Percentiles rank a stretch among this genome's conserved stretches.
Conservation (phyloP, 2,329 filamentous ascomycete species). For the Pyrenochaeta sp. region DNA sequence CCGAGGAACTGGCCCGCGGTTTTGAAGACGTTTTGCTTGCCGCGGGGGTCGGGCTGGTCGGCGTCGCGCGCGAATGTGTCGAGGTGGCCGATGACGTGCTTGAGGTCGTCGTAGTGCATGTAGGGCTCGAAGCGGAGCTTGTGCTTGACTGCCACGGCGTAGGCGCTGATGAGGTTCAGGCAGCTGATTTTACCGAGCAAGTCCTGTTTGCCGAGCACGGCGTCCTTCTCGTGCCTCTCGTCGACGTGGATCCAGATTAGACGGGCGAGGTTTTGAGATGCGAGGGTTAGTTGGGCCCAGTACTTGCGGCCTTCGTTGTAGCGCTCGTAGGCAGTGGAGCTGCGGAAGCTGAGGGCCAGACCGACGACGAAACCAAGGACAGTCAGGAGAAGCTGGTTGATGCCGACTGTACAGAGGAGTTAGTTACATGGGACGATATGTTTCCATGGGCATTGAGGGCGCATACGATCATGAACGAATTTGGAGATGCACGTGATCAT, state of each 20-base stretch:
- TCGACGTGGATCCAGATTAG: slow-evolving; percentile 83
- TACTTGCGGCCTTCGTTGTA: slow-evolving; percentile 66
- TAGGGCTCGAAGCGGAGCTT: slow-evolving; percentile 85
- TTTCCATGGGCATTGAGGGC: neutral
- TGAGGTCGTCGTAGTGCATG: slow-evolving; percentile 75
- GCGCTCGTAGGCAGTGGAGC: slow-evolving; percentile 78
- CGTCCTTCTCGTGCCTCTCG: slow-evolving; percentile 61
- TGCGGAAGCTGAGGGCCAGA: slow-evolving; percentile 76
- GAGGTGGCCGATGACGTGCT: slow-evolving; percentile 72
- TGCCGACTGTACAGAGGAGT: slow-evolving; percentile 53
- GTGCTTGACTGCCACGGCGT: slow-evolving; percentile 80
- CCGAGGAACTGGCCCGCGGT: slow-evolving; percentile 74
- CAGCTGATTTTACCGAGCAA: slow-evolving; percentile 69
- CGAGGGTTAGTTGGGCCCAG: slow-evolving; percentile 66
- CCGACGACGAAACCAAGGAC: slow-evolving; percentile 82
- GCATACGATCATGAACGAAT: slow-evolving; percentile 48
- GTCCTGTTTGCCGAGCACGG: slow-evolving; percentile 66
- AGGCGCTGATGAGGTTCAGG: slow-evolving; percentile 80
- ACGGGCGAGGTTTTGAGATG: slow-evolving; percentile 67
- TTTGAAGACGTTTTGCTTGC: slow-evolving; percentile 57
- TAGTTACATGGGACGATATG: neutral
- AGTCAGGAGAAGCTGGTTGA: slow-evolving; percentile 73
- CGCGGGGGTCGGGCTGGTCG: slow-evolving; percentile 40
- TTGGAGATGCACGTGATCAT: slow-evolving; percentile 62
- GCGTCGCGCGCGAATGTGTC: slow-evolving; percentile 73